Percentiles rank a stretch among this genome's conserved stretches.
Evolutionary conservation across 148 eudicot genomes (phyloP).

Genomic region (Rhododendron williamsianum): DNA sequence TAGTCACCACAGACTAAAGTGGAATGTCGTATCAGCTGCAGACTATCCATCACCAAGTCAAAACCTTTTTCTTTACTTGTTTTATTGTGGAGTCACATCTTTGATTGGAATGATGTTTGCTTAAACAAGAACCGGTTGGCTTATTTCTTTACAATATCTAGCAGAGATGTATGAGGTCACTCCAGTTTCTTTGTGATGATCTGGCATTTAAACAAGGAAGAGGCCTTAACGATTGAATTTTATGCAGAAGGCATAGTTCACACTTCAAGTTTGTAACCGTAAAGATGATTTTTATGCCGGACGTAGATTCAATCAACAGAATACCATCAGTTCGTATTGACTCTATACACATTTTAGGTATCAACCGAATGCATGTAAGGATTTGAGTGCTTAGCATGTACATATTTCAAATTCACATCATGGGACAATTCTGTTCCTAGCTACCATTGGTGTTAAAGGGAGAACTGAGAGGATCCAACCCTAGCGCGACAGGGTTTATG

Average conservation of each 20-base stretch:
- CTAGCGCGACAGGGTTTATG: background rate
- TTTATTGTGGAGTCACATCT: background rate
- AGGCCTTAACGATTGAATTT: background rate
- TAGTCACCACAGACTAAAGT: background rate
- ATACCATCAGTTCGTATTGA: background rate
- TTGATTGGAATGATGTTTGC: background rate
- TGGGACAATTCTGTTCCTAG: background rate
- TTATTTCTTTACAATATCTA: background rate
- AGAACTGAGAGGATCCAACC: background rate
- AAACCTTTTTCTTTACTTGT: background rate
- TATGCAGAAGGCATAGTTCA: background rate
- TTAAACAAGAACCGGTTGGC: background rate
- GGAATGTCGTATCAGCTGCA: background rate
- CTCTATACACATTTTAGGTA: background rate
- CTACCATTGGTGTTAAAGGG: background rate
- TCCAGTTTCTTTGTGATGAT: background rate
- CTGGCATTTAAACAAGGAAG: background rate
- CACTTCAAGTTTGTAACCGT: background rate
- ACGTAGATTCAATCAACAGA: background rate
- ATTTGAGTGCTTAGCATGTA: background rate
- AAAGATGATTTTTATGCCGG: background rate
- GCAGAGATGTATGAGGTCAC: background rate
- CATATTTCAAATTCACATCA: background rate
- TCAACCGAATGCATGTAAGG: background rate
- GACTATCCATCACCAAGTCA: background rate